These are phyloP conservation scores for Ophiobolus disseminans DNA, from an alignment of 2,329 filamentous ascomycete genomes.

Conservation along the genomic window DNA sequence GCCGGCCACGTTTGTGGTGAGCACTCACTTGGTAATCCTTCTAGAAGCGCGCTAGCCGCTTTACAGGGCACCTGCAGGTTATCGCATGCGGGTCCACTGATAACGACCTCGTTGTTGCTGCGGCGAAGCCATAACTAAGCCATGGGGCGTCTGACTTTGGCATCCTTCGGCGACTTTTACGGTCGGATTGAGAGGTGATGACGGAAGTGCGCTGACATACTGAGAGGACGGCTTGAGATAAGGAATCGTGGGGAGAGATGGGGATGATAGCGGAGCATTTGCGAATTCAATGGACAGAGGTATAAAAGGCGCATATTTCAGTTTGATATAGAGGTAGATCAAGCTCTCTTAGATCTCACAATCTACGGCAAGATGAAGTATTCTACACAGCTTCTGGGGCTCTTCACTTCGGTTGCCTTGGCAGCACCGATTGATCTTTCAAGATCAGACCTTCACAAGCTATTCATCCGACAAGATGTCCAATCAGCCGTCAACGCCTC, in stretches of 20 bases:
- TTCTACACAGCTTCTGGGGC: slow-evolving; percentile 22
- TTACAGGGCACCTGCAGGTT: too few relatives aligned
- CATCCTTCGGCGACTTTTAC: not conserved
- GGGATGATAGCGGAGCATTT: not conserved
- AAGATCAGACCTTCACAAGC: slow-evolving; percentile 21
- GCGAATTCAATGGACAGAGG: not conserved
- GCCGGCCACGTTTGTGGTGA: not conserved
- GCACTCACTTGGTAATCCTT: slow-evolving; percentile 4
- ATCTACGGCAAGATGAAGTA: slow-evolving; percentile 31
- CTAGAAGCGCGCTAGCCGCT: slow-evolving; percentile 2
- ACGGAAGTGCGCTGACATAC: not conserved
- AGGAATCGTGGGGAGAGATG: not conserved
- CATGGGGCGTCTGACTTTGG: not conserved
- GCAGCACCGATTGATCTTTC: slow-evolving; percentile 31
- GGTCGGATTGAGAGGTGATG: not conserved
- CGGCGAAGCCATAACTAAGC: too few relatives aligned
- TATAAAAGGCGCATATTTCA: not conserved
- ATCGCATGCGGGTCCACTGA: slow-evolving; percentile 3
- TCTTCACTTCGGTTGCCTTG: slow-evolving; percentile 26
- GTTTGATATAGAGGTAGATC: too few relatives aligned
- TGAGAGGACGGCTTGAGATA: not conserved
- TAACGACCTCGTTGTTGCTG: too few relatives aligned
- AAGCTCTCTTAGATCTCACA: not conserved
- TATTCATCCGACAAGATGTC: slow-evolving; percentile 41
- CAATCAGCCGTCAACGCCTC: slow-evolving; percentile 51